These are phyloP conservation scores for Chaetomium cochliodes DNA, from an alignment of 495 filamentous ascomycete genomes.

Conservation along the genomic window DNA sequence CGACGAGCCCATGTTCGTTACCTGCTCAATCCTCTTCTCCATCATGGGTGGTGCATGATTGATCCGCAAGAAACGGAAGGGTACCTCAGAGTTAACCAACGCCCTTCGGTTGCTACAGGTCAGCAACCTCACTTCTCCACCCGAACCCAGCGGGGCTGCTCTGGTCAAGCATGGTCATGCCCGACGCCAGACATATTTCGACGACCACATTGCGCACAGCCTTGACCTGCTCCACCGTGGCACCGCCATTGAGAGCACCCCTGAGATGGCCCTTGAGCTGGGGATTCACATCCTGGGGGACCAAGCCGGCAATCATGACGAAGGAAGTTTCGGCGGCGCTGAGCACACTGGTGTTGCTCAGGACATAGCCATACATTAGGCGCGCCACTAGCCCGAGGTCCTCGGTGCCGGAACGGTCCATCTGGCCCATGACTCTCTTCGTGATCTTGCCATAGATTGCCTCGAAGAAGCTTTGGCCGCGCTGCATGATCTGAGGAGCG, in stretches of 20 bases:
- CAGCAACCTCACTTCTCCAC: conserved; percentile 43
- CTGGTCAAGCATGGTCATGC: conserved; percentile 45
- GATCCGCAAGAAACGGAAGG: no score
- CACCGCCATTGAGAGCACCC: conserved; percentile 55
- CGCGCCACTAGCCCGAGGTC: conserved; percentile 53
- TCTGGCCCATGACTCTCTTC: conserved; percentile 51
- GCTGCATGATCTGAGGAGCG: conserved; percentile 41
- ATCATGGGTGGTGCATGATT: no score
- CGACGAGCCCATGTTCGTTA: no score
- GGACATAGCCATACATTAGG: conserved; percentile 53
- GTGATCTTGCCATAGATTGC: conserved; percentile 54
- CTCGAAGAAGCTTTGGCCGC: conserved; percentile 54
- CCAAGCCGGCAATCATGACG: conserved; percentile 55
- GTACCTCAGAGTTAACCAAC: no score
- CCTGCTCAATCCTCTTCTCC: no score
- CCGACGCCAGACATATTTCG: conserved; percentile 47
- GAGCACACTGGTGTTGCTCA: conserved; percentile 52
- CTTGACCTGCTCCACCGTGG: conserved; percentile 51
- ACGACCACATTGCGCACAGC: conserved; percentile 53
- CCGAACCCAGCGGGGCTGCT: conserved; percentile 41
- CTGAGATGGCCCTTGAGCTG: conserved; percentile 57
- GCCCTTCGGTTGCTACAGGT: conserved; percentile 24
- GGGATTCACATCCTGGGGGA: conserved; percentile 57
- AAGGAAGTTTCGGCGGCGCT: conserved; percentile 51
- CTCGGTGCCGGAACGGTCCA: conserved; percentile 55